phyloP scores from a whole-genome alignment of 352 stramenopile species.

The Phytopythium helicoides region DNA sequence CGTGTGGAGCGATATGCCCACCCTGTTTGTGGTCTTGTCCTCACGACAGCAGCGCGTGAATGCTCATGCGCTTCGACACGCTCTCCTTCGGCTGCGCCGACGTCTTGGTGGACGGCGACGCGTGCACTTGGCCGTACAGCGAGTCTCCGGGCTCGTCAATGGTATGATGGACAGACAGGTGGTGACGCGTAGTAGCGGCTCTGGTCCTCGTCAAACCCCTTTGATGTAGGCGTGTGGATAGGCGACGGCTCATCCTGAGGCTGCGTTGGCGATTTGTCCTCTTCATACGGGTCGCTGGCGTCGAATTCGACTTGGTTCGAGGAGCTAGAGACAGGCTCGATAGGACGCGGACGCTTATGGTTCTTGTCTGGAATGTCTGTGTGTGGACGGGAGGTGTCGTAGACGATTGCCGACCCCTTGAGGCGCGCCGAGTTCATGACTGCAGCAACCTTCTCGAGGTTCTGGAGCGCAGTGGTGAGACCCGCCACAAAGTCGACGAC shows the following conservation, averaged over 20 bases:
- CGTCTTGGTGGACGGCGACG: background rate
- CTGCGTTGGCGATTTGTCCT: background rate
- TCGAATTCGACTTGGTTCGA: background rate
- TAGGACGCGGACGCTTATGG: constrained; percentile 1
- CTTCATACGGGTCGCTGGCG: background rate
- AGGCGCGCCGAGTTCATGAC: constrained; percentile 17
- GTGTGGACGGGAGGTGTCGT: constrained; percentile 1
- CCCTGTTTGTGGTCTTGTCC: background rate
- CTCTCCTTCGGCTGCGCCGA: constrained; percentile 3
- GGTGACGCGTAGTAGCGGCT: background rate
- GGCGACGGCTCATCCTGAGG: background rate
- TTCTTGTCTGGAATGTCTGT: background rate
- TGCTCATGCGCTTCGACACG: constrained; percentile 13
- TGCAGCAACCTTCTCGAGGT: constrained; percentile 8
- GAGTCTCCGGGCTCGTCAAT: background rate
- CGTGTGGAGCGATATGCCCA: background rate
- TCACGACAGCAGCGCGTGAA: constrained; percentile 17
- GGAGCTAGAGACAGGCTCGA: constrained; percentile 1
- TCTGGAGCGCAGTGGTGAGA: constrained; percentile 15
- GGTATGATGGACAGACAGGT: background rate
- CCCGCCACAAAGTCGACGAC: constrained; percentile 22
- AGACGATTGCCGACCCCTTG: constrained; percentile 11
- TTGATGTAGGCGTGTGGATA: constrained; percentile 1
- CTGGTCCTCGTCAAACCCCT: background rate
- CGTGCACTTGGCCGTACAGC: background rate